Evolutionary conservation across 139 green algal genomes (phyloP), one percentile per base, ranked within the genome.

Genomic region (Tetraselmis chui): DNA sequence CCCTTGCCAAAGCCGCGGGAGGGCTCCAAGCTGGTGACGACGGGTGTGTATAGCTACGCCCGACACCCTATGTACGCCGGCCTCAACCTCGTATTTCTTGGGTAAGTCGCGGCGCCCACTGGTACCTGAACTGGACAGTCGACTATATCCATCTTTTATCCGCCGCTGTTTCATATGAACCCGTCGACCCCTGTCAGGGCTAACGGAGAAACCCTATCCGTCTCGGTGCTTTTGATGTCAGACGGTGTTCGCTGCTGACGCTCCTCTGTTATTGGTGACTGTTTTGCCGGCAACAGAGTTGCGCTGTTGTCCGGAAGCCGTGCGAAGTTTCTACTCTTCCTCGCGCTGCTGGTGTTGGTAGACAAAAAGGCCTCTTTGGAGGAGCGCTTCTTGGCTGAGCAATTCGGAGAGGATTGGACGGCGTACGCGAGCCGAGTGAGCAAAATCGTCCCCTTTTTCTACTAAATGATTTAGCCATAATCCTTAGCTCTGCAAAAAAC

Each of bases 11-110:
- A 31, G 79, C 79, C 45, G 24, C 25, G 58, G 2, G 32, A 59
- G 32, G 45, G n/a, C 25, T 29, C 27, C 32, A 32, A 78, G 32
- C 32, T 82, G 26, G 30, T 32, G 1, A 82, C 79, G 30, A 32
- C 11, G 23, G 79, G 79, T 2, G 59, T 32, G 45, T 82, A 82
- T 30, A 27, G 28, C 1, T 30, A 31, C 23, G 32, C 32, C 27
- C 79, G 79, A 28, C 79, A 82, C 32, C 79, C 79, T 11, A 82
- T 82, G 79, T 82, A 82, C 79, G 28, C 25, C 1, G 79, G 79
- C 1, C 45, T 82, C 32, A 11, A 78, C 23, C 26, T 28, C 23
- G 27, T 77, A 32, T 45, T 32, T 1, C 75, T n/a, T 32, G 59
- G 27, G 30, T 32, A 27, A 2, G 32, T 82, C n/a, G n/a, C n/a